Percentiles rank a stretch among this genome's conserved stretches.
phyloP scores from a whole-genome alignment of 2,329 filamentous ascomycete species.

The Alternaria arbusti region DNA sequence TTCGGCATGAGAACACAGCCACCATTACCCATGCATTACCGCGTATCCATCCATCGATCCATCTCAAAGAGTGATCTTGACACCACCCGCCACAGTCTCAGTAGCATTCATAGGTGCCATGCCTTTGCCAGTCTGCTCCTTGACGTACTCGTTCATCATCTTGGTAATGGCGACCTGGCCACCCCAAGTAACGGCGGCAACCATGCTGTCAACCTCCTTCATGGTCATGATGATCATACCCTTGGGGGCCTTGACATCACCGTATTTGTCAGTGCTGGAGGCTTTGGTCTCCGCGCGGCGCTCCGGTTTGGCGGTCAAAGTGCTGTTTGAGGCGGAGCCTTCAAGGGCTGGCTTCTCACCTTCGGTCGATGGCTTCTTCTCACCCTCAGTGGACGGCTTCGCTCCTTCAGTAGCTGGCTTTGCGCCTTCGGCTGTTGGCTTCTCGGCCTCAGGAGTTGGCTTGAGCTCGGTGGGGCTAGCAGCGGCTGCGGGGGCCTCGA shows the following conservation, averaged over 20 bases:
- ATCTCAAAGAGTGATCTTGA: neutral
- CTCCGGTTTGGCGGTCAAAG: constrained; percentile 25
- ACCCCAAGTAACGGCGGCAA: constrained; percentile 29
- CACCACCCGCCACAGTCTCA: neutral
- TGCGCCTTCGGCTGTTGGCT: constrained; percentile 6
- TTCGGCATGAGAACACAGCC: neutral
- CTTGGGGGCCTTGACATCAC: constrained; percentile 21
- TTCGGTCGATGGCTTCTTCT: constrained; percentile 5
- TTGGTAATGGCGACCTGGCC: constrained; percentile 39
- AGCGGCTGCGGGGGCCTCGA: neutral
- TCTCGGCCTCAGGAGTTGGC: constrained; percentile 2
- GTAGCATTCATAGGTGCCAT: constrained; percentile 1
- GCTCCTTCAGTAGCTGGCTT: constrained; percentile 6
- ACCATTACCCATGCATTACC: constrained; percentile 2
- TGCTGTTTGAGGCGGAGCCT: constrained; percentile 16
- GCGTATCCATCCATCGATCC: neutral
- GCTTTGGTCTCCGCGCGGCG: constrained; percentile 11
- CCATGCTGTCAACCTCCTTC: constrained; percentile 45
- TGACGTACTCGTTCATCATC: constrained; percentile 46
- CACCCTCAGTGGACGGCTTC: constrained; percentile 4
- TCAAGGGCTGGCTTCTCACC: constrained; percentile 9
- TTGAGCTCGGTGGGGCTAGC: neutral
- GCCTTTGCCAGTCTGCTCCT: constrained; percentile 31
- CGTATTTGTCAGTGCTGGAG: constrained; percentile 29
- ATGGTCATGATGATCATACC: constrained; percentile 44